Evolutionary conservation across 1,284 basidiomycete genomes (phyloP), one percentile per base, ranked within the genome.

Genomic region (Ganoderma lingzhi): DNA sequence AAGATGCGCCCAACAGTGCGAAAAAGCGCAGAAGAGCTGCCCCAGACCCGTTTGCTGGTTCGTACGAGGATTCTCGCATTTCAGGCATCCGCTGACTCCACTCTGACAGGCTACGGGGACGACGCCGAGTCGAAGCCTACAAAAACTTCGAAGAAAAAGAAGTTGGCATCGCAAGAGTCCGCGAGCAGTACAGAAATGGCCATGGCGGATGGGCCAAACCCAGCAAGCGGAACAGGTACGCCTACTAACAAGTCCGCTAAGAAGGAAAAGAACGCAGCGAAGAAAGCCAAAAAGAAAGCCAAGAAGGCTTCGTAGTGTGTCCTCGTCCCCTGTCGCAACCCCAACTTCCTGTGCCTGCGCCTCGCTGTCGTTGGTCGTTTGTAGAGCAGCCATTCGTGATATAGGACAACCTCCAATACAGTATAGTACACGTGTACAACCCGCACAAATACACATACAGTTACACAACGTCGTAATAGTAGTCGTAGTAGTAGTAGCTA

Each of bases 1-100:
- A 70, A 5, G 74, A 73, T 15, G 65, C 71, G 35, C 56, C 61
- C 3, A 39, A 72, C 17, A 15, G 58, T 32, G 68, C 68, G 14
- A 82, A 78, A 51, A 90, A 86, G 76, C 84, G 87, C 56, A 85
- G 85, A 76, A 82, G 89, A 71, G 82, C 84, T 53, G 80, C 79
- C 0, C 78, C 90, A 55, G 91, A 93, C 79, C 88, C 88, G 9
- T 92, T 92, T 74, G 85, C 87, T 70, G 90, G 92, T 89, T 77
- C 60, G 82, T 75, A n/a, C n/a, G 19, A 5, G 35, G 63, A 9
- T 65, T n/a, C 23, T 41, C 2, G 37, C 17, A 58, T 2, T 15
- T 10, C 39, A 56, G n/a, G 67, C 19, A 28, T 30, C 15, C 32
- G 62, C 53, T 64, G n/a, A 68, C 42, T 67, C 62, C 56, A 14